Percentiles rank a stretch among this genome's conserved stretches.
Conservation (phyloP, 1,284 basidiomycete genomes). For the Ganoderma multipileum region DNA sequence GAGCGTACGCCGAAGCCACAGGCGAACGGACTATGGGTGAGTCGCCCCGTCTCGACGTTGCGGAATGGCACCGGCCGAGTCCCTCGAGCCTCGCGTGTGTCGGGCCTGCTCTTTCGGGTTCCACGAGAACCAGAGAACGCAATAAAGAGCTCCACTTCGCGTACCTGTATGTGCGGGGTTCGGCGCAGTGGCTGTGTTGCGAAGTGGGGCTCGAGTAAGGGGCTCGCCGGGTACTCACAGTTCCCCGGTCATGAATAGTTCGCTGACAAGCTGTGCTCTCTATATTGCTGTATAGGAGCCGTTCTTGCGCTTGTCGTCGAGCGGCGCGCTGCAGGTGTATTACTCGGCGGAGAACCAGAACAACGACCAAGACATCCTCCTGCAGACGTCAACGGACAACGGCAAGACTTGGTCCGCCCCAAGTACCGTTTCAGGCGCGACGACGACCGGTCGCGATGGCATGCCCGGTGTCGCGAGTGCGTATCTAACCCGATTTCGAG, state of each 20-base stretch:
- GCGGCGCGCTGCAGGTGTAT: slow-evolving; percentile 11
- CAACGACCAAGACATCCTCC: slow-evolving; percentile 10
- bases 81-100: too few relatives aligned
- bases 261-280: not conserved
- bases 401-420: not conserved
- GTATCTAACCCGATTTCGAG: not conserved
- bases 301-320: slow-evolving; percentile 14
- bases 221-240: not conserved
- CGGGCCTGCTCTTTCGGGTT: not conserved
- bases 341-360: slow-evolving; percentile 11
- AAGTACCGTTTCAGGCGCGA: not conserved
- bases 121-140: not conserved
- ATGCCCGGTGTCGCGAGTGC: not conserved
- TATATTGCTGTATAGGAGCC: slow-evolving; percentile 9
- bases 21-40: not conserved
- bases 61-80: too few relatives aligned
- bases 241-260: not conserved
- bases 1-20: not conserved
- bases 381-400: slow-evolving; percentile 9
- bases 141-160: not conserved
- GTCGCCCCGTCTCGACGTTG: not conserved
- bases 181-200: slow-evolving; percentile 8
- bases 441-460: slow-evolving; percentile 4
- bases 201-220: not conserved
- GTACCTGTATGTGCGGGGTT: not conserved